phyloP scores from a whole-genome alignment of 2,329 filamentous ascomycete species.

The Paraphoma chrysanthemicola region DNA sequence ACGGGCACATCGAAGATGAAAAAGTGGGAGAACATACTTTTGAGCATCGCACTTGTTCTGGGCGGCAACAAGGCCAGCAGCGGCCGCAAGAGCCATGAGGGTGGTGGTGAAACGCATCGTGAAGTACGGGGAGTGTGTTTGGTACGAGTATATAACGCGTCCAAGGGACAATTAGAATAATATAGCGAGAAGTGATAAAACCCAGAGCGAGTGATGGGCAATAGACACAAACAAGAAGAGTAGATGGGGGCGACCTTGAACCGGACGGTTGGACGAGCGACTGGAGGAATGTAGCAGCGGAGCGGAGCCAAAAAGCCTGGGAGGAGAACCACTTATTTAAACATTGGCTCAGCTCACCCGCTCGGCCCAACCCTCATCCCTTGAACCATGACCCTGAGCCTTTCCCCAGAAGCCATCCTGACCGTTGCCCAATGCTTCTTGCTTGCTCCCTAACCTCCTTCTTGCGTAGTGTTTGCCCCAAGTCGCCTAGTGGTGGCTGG shows the following conservation, averaged over 20 bases:
- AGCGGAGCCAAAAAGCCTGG: not conserved
- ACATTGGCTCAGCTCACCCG: not conserved
- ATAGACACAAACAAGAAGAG: not conserved
- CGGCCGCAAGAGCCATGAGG: constrained; percentile 36
- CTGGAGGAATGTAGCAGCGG: constrained; percentile 7
- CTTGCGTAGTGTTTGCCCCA: not conserved
- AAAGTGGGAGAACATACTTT: constrained; percentile 46
- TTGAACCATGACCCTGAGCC: not conserved
- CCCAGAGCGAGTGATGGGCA: constrained; percentile 12
- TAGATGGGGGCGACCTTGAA: not conserved
- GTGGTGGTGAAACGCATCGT: constrained; percentile 44
- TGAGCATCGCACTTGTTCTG: constrained; percentile 48
- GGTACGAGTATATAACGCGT: not conserved
- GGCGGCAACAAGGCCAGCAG: constrained; percentile 49
- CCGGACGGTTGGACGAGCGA: constrained; percentile 2
- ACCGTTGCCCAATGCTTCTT: not conserved
- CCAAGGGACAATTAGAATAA: not conserved
- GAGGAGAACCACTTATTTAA: constrained; percentile 3
- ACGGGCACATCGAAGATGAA: too few relatives aligned
- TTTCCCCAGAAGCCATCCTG: not conserved
- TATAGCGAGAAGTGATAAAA: not conserved
- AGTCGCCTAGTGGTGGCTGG: not conserved
- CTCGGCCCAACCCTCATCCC: not conserved
- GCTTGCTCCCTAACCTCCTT: not conserved
- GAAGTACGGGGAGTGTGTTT: constrained; percentile 4